Evolutionary conservation across 768 basidiomycete genomes (phyloP).

Genomic region (Tremella yokohamensis): DNA sequence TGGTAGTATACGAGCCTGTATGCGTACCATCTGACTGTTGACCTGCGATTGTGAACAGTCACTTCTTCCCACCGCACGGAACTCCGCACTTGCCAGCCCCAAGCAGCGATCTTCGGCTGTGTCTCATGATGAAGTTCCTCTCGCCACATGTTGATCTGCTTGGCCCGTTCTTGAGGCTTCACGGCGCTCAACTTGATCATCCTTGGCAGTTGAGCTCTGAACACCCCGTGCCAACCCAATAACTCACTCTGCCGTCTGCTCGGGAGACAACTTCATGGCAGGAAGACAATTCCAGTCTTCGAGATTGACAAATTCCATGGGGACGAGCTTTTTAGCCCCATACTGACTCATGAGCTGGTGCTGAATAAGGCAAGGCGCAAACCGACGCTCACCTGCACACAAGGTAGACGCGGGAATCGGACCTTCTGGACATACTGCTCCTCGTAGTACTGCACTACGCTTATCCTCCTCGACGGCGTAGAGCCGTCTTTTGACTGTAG

Average conservation of each 20-base stretch:
- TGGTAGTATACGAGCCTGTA: slow-evolving; percentile 43
- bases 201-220: slow-evolving; percentile 12
- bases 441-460: slow-evolving; percentile 38
- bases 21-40: slow-evolving; percentile 30
- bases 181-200: slow-evolving; percentile 48
- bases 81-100: slow-evolving; percentile 48
- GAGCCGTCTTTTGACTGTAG: slow-evolving; percentile 35
- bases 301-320: slow-evolving; percentile 45
- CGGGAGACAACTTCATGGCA: slow-evolving; percentile 41
- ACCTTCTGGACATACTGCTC: slow-evolving; percentile 30
- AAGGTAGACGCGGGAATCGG: slow-evolving; percentile 45
- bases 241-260: slow-evolving; percentile 43
- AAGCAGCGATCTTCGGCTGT: slow-evolving; percentile 38
- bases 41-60: slow-evolving; percentile 30
- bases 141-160: slow-evolving; percentile 39
- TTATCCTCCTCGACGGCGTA: slow-evolving; percentile 23
- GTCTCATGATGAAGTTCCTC: slow-evolving; percentile 37
- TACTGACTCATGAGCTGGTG: slow-evolving; percentile 24
- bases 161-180: slow-evolving; percentile 19
- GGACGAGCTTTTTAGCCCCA: slow-evolving; percentile 47
- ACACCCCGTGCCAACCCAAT: background rate
- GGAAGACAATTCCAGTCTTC: slow-evolving; percentile 46
- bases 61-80: too few relatives aligned
- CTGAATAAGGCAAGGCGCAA: background rate
- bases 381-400: slow-evolving; percentile 39